Base-by-base conservation (phyloP, 1,139 yeast genomes). In the Kluyveromyces marxianus region DNA sequence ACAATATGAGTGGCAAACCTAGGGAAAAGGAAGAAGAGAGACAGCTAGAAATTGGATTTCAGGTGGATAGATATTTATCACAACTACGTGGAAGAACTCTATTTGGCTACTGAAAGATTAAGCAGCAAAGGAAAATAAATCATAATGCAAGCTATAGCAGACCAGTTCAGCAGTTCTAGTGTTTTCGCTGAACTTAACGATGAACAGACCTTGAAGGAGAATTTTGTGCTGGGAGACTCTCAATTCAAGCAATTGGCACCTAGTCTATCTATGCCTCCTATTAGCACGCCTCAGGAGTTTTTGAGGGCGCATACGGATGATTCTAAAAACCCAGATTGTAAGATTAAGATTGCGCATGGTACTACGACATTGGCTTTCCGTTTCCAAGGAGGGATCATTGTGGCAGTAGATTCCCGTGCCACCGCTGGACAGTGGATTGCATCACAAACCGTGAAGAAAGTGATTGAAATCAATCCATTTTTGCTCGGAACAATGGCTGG, bases 401-500 rank as follows among this genome's bases (percentile, higher is more conserved):
- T 92, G 47, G 97, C 97, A 0, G 97, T 92, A 27, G 98, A 92
- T 70, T 89, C 97, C 32, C 79, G 98, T 69, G 97, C 98, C 50
- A 86, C 97, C n/a, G 96, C 95, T 8, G 98, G 98, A 45, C 83
- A 85, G 61, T 92, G 97, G 97, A 84, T 94, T 59, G 98, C 97
- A 14, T 89, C 97, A 27, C 97, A 90, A 68, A 89, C 97, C 2
- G 99, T 92, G 54, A 90, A 92, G 69, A 92, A 92, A 69, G 98
- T 92, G 45, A 90, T 92, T 63, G 92, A 92, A 67, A 92, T 92
- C 69, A 94, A 94, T 68, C 97, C 97, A 44, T 85, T 86, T 63
- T 70, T 92, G 56, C 76, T 92, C 59, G 99, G 99, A 54, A 92
- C 99, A 31, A 83, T 92, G 97, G 99, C 99, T 34, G 99, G 99